These are phyloP conservation scores for Avena atlantica DNA, from an alignment of 176 grass and related monocot genomes.

Conservation along the genomic window DNA sequence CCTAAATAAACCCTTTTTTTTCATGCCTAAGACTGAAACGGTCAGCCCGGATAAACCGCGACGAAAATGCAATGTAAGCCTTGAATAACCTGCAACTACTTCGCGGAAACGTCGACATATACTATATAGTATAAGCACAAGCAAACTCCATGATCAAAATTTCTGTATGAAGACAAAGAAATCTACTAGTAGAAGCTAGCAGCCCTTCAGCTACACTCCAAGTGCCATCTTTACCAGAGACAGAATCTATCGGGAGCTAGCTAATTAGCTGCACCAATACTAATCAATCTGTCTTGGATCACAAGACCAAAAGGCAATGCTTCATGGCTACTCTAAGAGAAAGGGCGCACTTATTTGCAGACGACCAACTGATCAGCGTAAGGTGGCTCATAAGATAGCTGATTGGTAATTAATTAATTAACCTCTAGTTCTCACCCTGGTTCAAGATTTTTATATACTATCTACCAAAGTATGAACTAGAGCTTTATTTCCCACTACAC, in stretches of 20 bases:
- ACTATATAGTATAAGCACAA: neutral
- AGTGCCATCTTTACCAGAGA: constrained; percentile 32
- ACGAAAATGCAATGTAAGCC: neutral
- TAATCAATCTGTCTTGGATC: constrained; percentile 37
- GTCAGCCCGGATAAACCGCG: neutral
- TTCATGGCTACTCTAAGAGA: constrained; percentile 46
- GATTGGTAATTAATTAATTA: neutral
- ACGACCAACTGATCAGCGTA: constrained; percentile 38
- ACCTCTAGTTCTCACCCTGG: constrained; percentile 19
- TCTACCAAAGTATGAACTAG: neutral
- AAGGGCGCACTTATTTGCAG: constrained; percentile 32
- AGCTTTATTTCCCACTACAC: constrained; percentile 30
- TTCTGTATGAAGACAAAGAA: neutral
- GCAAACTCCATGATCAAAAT: neutral
- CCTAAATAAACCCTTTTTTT: neutral
- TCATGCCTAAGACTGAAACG: neutral
- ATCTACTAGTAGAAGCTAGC: neutral
- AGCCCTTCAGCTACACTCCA: constrained; percentile 38
- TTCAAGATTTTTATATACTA: neutral
- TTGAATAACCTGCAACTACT: neutral
- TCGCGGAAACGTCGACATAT: neutral
- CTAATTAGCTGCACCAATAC: neutral
- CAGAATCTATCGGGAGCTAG: neutral
- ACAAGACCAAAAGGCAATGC: constrained; percentile 47
- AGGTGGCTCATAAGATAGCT: constrained; percentile 33